Evolutionary conservation across 2,329 filamentous ascomycete species (phyloP).

Genomic region (Rhytidhysteron rufulum): DNA sequence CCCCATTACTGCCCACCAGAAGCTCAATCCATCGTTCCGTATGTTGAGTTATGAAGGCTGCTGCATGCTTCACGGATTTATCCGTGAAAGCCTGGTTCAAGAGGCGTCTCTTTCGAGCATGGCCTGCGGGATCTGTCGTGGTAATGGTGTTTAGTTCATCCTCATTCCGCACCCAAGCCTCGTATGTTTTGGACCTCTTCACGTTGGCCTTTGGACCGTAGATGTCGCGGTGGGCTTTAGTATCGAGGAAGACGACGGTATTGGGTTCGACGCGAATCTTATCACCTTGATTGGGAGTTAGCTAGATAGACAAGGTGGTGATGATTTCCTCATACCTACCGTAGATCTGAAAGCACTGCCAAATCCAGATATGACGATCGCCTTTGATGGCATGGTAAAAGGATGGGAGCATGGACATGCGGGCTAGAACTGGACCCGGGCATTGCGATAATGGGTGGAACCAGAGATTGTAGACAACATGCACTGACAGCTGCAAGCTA

Average conservation of each 20-base stretch:
- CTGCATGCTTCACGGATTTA: conserved; percentile 36
- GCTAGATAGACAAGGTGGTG: not conserved
- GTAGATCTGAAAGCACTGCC: conserved; percentile 20
- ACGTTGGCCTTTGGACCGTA: conserved; percentile 38
- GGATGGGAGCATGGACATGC: conserved; percentile 19
- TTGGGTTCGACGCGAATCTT: conserved; percentile 25
- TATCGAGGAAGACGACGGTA: conserved; percentile 23
- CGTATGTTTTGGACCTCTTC: conserved; percentile 44
- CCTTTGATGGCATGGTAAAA: conserved; percentile 20
- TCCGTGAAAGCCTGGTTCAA: conserved; percentile 40
- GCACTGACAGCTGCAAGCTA: no score
- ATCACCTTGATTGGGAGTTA: not conserved
- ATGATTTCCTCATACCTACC: conserved; percentile 11
- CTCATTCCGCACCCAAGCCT: conserved; percentile 36
- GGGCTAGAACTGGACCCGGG: conserved; percentile 20
- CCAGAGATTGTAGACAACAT: no score
- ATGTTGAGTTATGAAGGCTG: conserved; percentile 34
- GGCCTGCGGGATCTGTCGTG: conserved; percentile 37
- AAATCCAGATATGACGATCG: conserved; percentile 20
- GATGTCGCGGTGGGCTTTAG: conserved; percentile 17
- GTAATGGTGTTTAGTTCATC: conserved; percentile 35
- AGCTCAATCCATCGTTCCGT: conserved; percentile 33
- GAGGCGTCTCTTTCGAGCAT: conserved; percentile 39
- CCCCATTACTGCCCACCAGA: conserved; percentile 5
- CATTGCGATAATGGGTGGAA: conserved; percentile 22